Conservation (phyloP, 2,329 filamentous ascomycete species). For the Calonectria pauciramosa region DNA sequence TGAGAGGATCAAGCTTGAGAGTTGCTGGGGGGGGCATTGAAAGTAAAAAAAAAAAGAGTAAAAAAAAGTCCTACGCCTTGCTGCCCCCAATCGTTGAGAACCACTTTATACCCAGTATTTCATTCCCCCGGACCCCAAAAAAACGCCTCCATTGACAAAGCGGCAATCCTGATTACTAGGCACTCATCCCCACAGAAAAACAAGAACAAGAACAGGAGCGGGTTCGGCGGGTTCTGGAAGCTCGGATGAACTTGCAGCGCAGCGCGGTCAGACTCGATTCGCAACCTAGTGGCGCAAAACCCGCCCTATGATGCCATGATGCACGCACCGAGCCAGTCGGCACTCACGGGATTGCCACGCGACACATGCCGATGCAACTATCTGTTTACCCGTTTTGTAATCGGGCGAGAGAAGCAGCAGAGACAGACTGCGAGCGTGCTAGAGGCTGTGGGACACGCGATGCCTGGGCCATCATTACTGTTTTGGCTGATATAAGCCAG, state of each 20-base stretch:
- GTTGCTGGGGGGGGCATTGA: not conserved
- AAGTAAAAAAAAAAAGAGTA: not conserved
- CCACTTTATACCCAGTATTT: not conserved
- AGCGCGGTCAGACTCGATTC: not conserved
- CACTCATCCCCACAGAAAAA: not conserved
- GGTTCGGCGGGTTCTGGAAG: constrained; percentile 5
- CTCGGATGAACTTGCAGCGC: not conserved
- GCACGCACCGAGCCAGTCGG: not conserved
- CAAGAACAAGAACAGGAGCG: not conserved
- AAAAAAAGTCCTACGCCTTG: not conserved
- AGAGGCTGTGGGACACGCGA: constrained; percentile 17
- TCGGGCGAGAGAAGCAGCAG: not conserved
- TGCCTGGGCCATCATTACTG: not conserved
- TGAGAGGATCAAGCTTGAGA: not conserved
- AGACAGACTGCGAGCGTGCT: not conserved
- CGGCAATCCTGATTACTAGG: not conserved
- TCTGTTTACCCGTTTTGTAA: not conserved
- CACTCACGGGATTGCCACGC: constrained; percentile 1
- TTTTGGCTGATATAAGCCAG: constrained; percentile 19
- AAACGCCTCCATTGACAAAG: constrained; percentile 2
- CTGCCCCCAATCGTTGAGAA: not conserved
- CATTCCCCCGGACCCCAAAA: not conserved
- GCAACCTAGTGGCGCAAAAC: not conserved
- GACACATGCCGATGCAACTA: not conserved
- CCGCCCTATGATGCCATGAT: not conserved